Evolutionary conservation across 2,329 filamentous ascomycete genomes (phyloP).

Genomic region (Paecilomyces dactylethromorphus): DNA sequence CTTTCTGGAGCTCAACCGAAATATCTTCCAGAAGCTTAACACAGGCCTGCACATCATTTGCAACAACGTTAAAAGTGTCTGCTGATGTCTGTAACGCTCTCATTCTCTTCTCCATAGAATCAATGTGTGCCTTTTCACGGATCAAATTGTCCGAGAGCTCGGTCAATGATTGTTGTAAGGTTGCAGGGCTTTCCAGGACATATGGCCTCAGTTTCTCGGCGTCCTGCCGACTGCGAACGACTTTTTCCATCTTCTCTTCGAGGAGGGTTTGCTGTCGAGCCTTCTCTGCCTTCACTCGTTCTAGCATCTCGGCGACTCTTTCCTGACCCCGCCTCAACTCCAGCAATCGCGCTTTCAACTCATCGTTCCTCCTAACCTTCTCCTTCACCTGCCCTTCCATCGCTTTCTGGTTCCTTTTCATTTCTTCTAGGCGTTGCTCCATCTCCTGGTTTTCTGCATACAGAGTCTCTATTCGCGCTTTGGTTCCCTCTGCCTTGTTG

Average conservation of each 20-base stretch:
- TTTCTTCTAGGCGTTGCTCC: conserved; percentile 70
- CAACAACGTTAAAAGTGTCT: conserved; percentile 80
- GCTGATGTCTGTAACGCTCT: conserved; percentile 85
- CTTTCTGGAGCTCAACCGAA: conserved; percentile 72
- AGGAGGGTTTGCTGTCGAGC: conserved; percentile 59
- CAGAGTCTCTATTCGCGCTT: conserved; percentile 77
- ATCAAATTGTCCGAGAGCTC: conserved; percentile 74
- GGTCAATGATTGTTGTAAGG: conserved; percentile 71
- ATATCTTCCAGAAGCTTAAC: conserved; percentile 88
- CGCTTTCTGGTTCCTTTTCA: conserved; percentile 70
- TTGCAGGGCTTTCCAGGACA: conserved; percentile 78
- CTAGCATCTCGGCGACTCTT: conserved; percentile 71
- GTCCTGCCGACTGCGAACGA: conserved; percentile 69
- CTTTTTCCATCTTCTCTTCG: conserved; percentile 45
- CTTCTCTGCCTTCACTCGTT: conserved; percentile 77
- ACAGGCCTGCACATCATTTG: conserved; percentile 77
- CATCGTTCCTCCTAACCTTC: conserved; percentile 79
- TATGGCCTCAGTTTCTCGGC: conserved; percentile 87
- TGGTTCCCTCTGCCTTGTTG: conserved; percentile 81
- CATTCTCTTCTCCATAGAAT: conserved; percentile 78
- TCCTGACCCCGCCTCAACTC: conserved; percentile 79
- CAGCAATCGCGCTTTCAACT: conserved; percentile 73
- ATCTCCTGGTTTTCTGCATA: conserved; percentile 83
- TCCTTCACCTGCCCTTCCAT: conserved; percentile 78
- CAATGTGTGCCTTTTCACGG: conserved; percentile 76